phyloP scores from a whole-genome alignment of 2,329 filamentous ascomycete genomes.

The Pezicula radicicola region DNA sequence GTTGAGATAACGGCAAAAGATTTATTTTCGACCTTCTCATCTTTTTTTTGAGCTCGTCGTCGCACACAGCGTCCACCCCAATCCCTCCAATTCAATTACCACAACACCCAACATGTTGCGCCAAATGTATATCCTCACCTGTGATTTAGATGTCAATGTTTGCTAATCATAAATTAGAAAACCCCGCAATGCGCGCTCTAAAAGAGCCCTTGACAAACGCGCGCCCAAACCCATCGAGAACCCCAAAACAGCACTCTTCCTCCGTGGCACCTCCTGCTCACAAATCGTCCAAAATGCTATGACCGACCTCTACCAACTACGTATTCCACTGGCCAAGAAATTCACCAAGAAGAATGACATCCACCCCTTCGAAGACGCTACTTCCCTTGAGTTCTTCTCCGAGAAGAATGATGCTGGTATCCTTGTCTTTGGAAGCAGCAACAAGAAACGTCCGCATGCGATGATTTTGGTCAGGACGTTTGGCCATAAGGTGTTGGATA shows the following conservation, averaged over 20 bases:
- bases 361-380: conserved; percentile 88
- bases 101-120: conserved; percentile 28
- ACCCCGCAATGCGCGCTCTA: conserved; percentile 82
- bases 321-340: conserved; percentile 79
- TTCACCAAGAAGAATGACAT: conserved; percentile 97
- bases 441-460: conserved; percentile 93
- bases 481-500: conserved; percentile 84
- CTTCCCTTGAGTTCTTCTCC: conserved; percentile 90
- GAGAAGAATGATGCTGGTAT: conserved; percentile 93
- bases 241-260: conserved; percentile 83
- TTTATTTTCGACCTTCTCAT: conserved; percentile 12
- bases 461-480: conserved; percentile 83
- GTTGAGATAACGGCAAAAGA: neutral
- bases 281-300: conserved; percentile 80
- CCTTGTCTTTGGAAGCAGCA: conserved; percentile 78
- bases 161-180: conserved; percentile 41
- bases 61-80: conserved; percentile 1
- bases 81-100: conserved; percentile 8
- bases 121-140: conserved; percentile 25
- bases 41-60: conserved; percentile 2
- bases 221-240: conserved; percentile 88
- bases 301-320: conserved; percentile 80
- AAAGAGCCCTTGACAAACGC: conserved; percentile 90
- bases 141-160: neutral
- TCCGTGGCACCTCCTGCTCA: conserved; percentile 83